Base-by-base conservation (phyloP, 1,284 basidiomycete species). In the Trichosporon sp. region DNA sequence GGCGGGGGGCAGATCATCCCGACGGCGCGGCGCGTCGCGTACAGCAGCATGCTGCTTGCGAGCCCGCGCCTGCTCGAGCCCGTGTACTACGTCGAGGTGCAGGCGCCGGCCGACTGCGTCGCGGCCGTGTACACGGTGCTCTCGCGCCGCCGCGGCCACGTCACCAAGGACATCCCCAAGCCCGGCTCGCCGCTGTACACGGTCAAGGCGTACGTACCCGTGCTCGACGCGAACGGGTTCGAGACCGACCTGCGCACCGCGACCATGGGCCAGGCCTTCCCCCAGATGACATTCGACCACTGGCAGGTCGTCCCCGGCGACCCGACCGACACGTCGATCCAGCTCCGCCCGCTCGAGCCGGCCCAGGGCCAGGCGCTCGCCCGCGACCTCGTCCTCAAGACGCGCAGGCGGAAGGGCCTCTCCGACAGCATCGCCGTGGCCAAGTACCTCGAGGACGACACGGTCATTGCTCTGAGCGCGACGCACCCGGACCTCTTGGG, bases 251-350 rank as follows among this genome's bases (percentile, higher is more conserved):
- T 99, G 79, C 86, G 97, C 75, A 98, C 95, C 47, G 93, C 95
- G 64, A 99, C 97, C 27, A 92, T 97, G 82, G 97, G 97, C 25
- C 95, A 98, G 83, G 97, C 97, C 15, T 98, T 99, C 85, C 95
- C 92, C 76, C 85, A 96, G 74, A 95, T 98, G 83, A 88, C 91
- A 69, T 99, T 99, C 83, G 94, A 97, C 82, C 97, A 99, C 80
- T 99, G 97, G 96, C 91, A 92, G 51, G 93, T 98, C 77, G 96
- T 98, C 15, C 96, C 96, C 72, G 96, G 95, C 89, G 95, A 98
- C 85, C 97, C 97, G 58, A 95, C 92, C 75, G 97, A 99, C 85
- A 93, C 91, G 73, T 91, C 89, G 73, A 95, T 99, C 83, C 92
- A 94, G 83, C 88, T 99, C 70, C 88, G 95, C 71, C 96, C 97